Evolutionary conservation across 352 stramenopile genomes (phyloP).

Genomic region (Globisporangium nunn): DNA sequence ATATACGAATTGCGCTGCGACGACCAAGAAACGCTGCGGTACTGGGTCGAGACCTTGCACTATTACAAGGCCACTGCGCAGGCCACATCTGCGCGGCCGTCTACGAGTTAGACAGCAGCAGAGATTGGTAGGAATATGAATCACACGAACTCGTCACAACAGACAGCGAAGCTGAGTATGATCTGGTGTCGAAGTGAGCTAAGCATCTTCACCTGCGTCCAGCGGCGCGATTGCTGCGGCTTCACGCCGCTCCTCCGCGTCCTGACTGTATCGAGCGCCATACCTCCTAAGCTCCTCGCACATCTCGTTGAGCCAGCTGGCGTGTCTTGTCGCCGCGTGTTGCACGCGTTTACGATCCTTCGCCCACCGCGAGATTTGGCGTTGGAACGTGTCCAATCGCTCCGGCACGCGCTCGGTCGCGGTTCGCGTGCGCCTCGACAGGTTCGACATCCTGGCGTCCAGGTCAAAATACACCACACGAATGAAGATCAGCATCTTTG

Average conservation of each 20-base stretch:
- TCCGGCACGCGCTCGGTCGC: conserved; percentile 13
- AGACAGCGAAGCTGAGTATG: background rate
- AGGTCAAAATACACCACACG: too few relatives aligned
- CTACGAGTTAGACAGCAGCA: conserved; percentile 18
- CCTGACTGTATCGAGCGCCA: conserved; percentile 32
- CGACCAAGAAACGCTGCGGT: conserved; percentile 40
- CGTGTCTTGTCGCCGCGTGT: conserved; percentile 47
- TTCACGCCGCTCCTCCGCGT: conserved; percentile 10
- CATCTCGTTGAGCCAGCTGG: conserved; percentile 51
- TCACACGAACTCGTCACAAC: background rate
- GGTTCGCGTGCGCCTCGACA: conserved; percentile 4
- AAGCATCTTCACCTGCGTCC: conserved; percentile 1
- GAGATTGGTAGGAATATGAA: background rate
- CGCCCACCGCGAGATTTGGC: conserved; percentile 55
- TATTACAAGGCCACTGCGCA: conserved; percentile 54
- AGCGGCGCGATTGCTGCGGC: conserved; percentile 12
- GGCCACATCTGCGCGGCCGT: conserved; percentile 26
- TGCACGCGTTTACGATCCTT: conserved; percentile 52
- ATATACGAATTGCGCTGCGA: conserved; percentile 69
- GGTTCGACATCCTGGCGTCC: conserved; percentile 7
- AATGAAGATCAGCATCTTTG: background rate
- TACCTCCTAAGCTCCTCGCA: conserved; percentile 61
- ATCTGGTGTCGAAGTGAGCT: background rate
- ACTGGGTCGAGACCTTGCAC: conserved; percentile 68
- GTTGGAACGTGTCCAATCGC: conserved; percentile 29